Evolutionary conservation across 1,284 basidiomycete genomes (phyloP), one percentile per base, ranked within the genome.

Genomic region (Malassezia caprae): DNA sequence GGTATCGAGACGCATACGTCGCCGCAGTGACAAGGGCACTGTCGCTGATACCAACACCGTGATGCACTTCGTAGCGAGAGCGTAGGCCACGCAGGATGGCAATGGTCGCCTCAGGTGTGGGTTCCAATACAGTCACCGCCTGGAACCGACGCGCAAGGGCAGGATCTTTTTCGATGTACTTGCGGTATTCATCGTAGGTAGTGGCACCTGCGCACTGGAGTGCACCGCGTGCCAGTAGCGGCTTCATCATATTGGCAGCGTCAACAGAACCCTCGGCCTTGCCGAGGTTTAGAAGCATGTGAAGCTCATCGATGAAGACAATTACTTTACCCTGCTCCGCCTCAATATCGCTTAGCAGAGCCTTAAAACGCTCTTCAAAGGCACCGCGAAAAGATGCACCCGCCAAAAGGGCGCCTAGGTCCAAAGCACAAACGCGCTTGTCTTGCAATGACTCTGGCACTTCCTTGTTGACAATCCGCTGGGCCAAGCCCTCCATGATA

Each of bases 311-410:
- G 67, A 96, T 85, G 79, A 96, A 96, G 35, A 98, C 82, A 63
- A 96, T 90, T 66, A 88, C 89, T 45, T 88, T 82, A 51, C 90
- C 84, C 0, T 84, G 79, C 2, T 87, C 83, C 76, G 93, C 90
- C 76, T 96, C 93, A 59, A 96, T 84, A 76, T 98, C 94, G 74
- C 75, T 68, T 46, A 96, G 78, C 55, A 96, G 88, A 13, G 85
- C 80, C 77, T 96, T 96, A 77, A 96, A 84, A 42, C 93, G 85
- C 75, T 98, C 93, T 77, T 98, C 93, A 76, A 91, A 98, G 77
- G 96, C 90, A 56, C 91, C 91, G 76, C 90, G 90, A 79, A 88
- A 93, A 75, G 89, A 90, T 24, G 90, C 91, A 48, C 93, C 90
- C 3, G 90, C 89, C 84, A 91, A 91, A 55, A 96, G 81, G 0